Base-by-base conservation (phyloP, 2,329 filamentous ascomycete species). In the Clathrospora elynae region DNA sequence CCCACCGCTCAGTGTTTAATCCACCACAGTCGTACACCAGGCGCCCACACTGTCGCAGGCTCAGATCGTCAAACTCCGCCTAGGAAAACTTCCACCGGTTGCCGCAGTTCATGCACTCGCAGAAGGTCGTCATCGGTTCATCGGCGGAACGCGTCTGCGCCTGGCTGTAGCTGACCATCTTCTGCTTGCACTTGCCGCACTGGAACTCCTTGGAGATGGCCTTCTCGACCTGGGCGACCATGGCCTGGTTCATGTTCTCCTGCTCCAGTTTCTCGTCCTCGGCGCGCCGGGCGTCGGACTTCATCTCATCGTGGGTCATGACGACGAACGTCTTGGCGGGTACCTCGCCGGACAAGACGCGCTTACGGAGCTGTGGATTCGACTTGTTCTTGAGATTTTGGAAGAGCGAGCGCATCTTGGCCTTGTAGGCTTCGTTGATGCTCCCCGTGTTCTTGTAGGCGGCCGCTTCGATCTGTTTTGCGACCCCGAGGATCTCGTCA, bases 241-340 rank as follows among this genome's bases (percentile, higher is more conserved):
- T 95, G 1, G 93, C 90, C 72, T 92, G 90, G 76, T 90, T 90
- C 88, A 97, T 91, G 73, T 99, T 99, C 73, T 96, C 90, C 73
- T 88, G 84, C 67, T 90, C 80, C 35, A 96, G 79, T 69, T 84
- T 83, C 57, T 81, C 76, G 57, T 96, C 90, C 64, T 86, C 82
- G 60, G 83, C 83, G 49, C 85, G 83, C 72, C 88, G 87, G 71
- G 93, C 85, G 35, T 85, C 86, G 33, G 88, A 93, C 76, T 95
- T 95, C 67, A 99, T 82, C 70, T 97, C 92, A 41, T 96, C 88
- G 60, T 88, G 85, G 6, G 84, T 82, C 93, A 99, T 96, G 61
- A 77, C 75, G 43, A 96, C 90, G 59, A 99, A 95, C 23, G 78
- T 77, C 2, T 84, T 81, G 1, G 90, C 76, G 0, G 79, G 56